These are phyloP conservation scores for Tubosaeta brunneosetosa DNA, from an alignment of 768 basidiomycete species.

Conservation along the genomic window DNA sequence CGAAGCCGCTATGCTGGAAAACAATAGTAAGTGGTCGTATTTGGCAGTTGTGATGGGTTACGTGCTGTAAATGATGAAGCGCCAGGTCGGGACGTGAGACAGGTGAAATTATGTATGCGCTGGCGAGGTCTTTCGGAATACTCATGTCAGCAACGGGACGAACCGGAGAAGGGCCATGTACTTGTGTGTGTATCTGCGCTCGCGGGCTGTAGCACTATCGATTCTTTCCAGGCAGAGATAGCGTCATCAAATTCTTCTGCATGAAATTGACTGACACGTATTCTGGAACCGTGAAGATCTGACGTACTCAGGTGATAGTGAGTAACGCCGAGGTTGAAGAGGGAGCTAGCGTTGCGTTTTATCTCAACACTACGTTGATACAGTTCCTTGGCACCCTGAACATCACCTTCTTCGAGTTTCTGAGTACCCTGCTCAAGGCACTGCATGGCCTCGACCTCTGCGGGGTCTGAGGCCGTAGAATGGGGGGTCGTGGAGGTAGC, in stretches of 20 bases:
- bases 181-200: slow-evolving; percentile 88
- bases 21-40: slow-evolving; percentile 31
- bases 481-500: slow-evolving; percentile 77
- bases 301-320: slow-evolving; percentile 82
- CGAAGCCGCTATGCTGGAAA: slow-evolving; percentile 69
- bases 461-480: slow-evolving; percentile 79
- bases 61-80: slow-evolving; percentile 75
- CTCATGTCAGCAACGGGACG: slow-evolving; percentile 18
- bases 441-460: slow-evolving; percentile 70
- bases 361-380: slow-evolving; percentile 80
- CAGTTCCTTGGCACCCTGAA: slow-evolving; percentile 68
- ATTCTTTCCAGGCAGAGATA: slow-evolving; percentile 82
- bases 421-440: slow-evolving; percentile 81
- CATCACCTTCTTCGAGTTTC: slow-evolving; percentile 83
- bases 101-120: slow-evolving; percentile 81
- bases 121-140: slow-evolving; percentile 65
- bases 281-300: slow-evolving; percentile 12
- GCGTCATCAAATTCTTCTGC: slow-evolving; percentile 86
- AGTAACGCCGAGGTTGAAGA: slow-evolving; percentile 87
- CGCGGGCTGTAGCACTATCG: slow-evolving; percentile 72
- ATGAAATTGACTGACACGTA: slow-evolving; percentile 12
- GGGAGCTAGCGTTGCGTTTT: slow-evolving; percentile 70
- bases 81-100: slow-evolving; percentile 82
- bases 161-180: slow-evolving; percentile 36
- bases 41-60: slow-evolving; percentile 27